Base-by-base conservation (phyloP, 1,284 basidiomycete species). In the Rhodotorula sp. region DNA sequence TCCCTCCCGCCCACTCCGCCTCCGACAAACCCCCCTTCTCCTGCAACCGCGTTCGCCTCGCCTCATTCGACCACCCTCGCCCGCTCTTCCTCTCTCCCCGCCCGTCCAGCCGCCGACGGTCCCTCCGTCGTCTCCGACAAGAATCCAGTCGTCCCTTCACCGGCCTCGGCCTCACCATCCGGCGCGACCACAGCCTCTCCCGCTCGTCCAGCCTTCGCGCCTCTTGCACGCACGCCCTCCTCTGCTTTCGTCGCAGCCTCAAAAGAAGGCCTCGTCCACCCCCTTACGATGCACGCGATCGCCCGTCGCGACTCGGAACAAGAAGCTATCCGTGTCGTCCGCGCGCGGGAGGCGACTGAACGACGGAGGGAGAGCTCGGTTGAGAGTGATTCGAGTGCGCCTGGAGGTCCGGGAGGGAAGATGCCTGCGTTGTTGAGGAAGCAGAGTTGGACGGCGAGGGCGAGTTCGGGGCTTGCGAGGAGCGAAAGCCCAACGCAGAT, bases 261-360 rank as follows among this genome's bases (percentile, higher is more conserved):
- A 0, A 22, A 46, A 22, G 47, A 64, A 26, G 65, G 62, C 1
- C 46, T 55, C 7, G 59, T 76, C 11, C 61, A 76, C 54, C 75
- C 75, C 0, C 52, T 76, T 34, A 75, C 72, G 7, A 60, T 74
- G n/a, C 69, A 71, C 16, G 72, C 74, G 6, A 52, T 76, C 28
- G 63, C 67, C 24, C 62, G 75, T 1, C 55, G 65, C 18, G 74
- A 63, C n/a, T 62, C 57, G 6, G 74, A 76, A 52, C 59, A 59
- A 9, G 75, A 75, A 28, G 74, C 74, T 26, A 37, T 72, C 26
- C 34, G 57, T 30, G 46, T 74, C 34, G 72, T 69, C 5, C 54
- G 66, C 11, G 72, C 71, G 40, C 52, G 71, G 22, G 46, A 64
- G 11, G 67, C 67, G 55, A 58, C 68, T 47, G 61, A 69, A n/a